Conservation (phyloP, 1,284 basidiomycete genomes). For the Ustilago lituana region DNA sequence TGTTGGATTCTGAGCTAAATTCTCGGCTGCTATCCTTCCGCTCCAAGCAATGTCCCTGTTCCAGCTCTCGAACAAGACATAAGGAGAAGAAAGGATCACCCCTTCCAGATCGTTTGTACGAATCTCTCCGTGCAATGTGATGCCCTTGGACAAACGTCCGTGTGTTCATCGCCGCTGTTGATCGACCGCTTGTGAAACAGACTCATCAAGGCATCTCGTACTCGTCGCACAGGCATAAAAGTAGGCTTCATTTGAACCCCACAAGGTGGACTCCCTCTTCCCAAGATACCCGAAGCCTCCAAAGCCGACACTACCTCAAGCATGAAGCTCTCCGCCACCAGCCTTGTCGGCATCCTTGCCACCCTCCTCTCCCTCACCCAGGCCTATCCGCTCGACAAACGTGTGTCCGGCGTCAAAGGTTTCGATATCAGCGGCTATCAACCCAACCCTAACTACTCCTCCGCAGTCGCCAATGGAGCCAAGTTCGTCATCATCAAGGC, state of each 20-base stretch:
- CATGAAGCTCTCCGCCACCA: constrained; percentile 24
- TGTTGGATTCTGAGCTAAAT: constrained; percentile 8
- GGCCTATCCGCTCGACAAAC: constrained; percentile 39
- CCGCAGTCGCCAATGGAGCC: constrained; percentile 73
- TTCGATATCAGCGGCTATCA: constrained; percentile 73
- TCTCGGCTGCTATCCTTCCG: constrained; percentile 1
- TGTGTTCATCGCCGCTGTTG: no score
- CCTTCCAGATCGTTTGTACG: no score
- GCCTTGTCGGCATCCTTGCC: constrained; percentile 15
- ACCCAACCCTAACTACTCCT: constrained; percentile 72
- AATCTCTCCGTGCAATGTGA: no score
- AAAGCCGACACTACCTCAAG: no score
- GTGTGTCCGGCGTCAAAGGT: constrained; percentile 30
- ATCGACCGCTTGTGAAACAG: no score
- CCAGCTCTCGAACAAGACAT: constrained; percentile 1
- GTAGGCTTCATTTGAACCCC: no score
- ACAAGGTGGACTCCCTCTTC: no score
- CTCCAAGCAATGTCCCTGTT: constrained; percentile 15
- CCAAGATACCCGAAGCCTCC: no score
- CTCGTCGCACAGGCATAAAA: no score
- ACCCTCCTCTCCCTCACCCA: constrained; percentile 2
- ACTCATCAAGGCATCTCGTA: no score
- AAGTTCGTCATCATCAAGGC: constrained; percentile 77
- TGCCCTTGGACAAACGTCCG: no score
- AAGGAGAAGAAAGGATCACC: no score